Conservation (phyloP, 768 basidiomycete genomes). For the Sistotremastrum suecicum region DNA sequence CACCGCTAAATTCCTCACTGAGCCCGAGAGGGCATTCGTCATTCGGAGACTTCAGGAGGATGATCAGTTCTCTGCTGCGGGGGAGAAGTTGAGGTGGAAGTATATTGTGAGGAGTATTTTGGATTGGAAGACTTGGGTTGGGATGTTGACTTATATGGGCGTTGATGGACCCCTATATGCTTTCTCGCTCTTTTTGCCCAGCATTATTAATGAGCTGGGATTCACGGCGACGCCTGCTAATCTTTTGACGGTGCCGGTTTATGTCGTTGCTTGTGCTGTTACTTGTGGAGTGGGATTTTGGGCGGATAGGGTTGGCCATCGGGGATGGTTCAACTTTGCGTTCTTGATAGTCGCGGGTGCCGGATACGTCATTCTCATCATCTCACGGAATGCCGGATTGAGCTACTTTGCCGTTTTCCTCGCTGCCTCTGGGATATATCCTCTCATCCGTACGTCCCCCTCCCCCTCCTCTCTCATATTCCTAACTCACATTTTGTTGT, state of each 20-base stretch:
- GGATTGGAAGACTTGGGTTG: slow-evolving; percentile 29
- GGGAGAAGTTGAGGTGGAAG: slow-evolving; percentile 35
- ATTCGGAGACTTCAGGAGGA: slow-evolving; percentile 53
- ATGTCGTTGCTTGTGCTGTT: slow-evolving; percentile 48
- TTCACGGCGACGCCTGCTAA: slow-evolving; percentile 62
- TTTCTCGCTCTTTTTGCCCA: slow-evolving; percentile 65
- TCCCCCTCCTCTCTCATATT: background rate
- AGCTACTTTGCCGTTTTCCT: slow-evolving; percentile 64
- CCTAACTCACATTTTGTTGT: background rate
- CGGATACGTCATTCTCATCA: slow-evolving; percentile 60
- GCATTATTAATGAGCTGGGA: slow-evolving; percentile 53
- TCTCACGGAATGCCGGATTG: slow-evolving; percentile 43
- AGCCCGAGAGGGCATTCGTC: slow-evolving; percentile 48
- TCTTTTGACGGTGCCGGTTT: slow-evolving; percentile 66
- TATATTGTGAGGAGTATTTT: slow-evolving; percentile 46
- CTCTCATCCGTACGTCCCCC: slow-evolving; percentile 43
- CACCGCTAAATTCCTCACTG: slow-evolving; percentile 52
- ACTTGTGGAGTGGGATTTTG: slow-evolving; percentile 51
- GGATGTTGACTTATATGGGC: slow-evolving; percentile 44
- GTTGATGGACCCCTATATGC: slow-evolving; percentile 59
- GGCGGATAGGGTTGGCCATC: slow-evolving; percentile 45
- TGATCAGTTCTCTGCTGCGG: slow-evolving; percentile 49
- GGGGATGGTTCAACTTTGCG: slow-evolving; percentile 45
- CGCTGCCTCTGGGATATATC: slow-evolving; percentile 66
- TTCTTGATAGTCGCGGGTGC: slow-evolving; percentile 25